Evolutionary conservation across 176 grass and related monocot species (phyloP), one percentile per base, ranked within the genome.

Genomic region (Zoysia japonica): DNA sequence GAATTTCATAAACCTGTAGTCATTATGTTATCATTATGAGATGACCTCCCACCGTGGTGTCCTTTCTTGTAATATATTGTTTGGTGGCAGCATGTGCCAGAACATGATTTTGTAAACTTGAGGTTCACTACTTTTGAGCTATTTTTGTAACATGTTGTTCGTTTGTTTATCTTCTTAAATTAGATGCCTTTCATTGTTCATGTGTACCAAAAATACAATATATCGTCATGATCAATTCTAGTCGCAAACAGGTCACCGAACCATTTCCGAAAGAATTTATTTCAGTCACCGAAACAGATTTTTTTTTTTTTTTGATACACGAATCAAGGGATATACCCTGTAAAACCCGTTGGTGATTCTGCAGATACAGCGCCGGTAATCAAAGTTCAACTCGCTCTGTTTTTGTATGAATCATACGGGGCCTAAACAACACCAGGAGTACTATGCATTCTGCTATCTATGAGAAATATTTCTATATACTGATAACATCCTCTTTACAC

Each of bases 401-500:
- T n/a, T 75, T 37, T 74, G 42, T 61, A 90, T 79, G 60, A 74
- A 75, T 74, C n/a, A 45, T 82, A 61, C 7, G 11, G 11, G 3
- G 11, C 45, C 74, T 74, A 68, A 83, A 70, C 62, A 87, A 11
- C 70, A 78, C 39, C 50, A 72, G 35, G 57, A 42, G 53, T 62
- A 75, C 67, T 91, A 84, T 17, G 77, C 45, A 53, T 41, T 46
- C 50, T 9, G 46, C 42, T 50, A 61, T 78, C 85, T 88, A 84
- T 49, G 4, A 57, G n/a, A 44, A 64, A 47, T 8, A 71, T 53
- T 59, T 88, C 11, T 89, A 81, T 81, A 55, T 74, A 91, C 66
- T 66, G 11, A 77, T 36, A 62, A 3, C 39, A 3, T 81, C 55
- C 53, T 28, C 28, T 85, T 78, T 80, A 73, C 75, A 90, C 95